Evolutionary conservation across 768 basidiomycete species (phyloP), one percentile per base, ranked within the genome.

Genomic region (Xerocomellus intermedius): DNA sequence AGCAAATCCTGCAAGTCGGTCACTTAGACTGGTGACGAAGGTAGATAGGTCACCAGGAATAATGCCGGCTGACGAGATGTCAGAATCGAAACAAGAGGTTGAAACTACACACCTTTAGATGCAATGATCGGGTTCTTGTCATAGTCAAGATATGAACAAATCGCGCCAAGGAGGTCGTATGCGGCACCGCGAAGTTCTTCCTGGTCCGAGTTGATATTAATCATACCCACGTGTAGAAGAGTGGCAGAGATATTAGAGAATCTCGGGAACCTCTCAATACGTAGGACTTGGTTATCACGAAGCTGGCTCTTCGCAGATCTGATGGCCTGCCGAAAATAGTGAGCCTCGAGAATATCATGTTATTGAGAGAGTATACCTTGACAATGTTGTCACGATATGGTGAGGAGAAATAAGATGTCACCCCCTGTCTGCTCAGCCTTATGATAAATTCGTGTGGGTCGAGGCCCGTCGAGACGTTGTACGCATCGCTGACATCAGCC

Each of bases 211-310:
- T 86, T 85, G 26, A 94, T 77, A 58, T 87, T 91, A 16, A 92
- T 77, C 70, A 97, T 79, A 19, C 91, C 90, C 30, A 93, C 81
- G 62, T 94, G 94, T n/a, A 96, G 75, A 43, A 97, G 72, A 0
- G 90, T 88, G 0, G 92, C 89, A 8, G 91, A 87, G 19, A 94
- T 86, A 63, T 94, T 94, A 3, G 86, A 89, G 56, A 91, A 86
- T 50, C 89, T 79, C 8, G 88, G 83, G 59, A 87, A 85, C 9
- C 90, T 78, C 56, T 89, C 89, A 5, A 80, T 71, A 8, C 82
- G 72, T 2, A 77, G 68, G 28, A 74, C 66, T 35, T 79, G 81
- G 8, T 72, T 75, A 39, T 84, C 82, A 56, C 82, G 84, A 63
- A 89, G 74, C 24, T 80, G 80, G 21, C 82, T 83, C 66, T 94